Percentiles rank a stretch among this genome's conserved stretches.
Conservation (phyloP, 331 rosid species). For the Dryas integrifolia region DNA sequence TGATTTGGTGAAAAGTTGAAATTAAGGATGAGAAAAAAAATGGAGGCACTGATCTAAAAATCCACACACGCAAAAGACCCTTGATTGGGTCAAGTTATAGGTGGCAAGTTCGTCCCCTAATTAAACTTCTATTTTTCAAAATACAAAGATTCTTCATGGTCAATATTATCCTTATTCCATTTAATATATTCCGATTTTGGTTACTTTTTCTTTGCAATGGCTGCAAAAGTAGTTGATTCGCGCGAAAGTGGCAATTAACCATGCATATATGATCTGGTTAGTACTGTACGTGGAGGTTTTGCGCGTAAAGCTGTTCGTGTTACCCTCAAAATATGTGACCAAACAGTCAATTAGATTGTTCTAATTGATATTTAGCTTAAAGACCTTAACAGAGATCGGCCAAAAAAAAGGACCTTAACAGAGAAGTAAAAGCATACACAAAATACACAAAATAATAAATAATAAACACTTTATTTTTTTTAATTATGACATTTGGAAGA, state of each 20-base stretch:
- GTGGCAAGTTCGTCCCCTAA: not conserved
- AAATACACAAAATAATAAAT: no score
- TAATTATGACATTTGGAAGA: no score
- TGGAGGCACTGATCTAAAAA: not conserved
- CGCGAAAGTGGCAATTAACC: not conserved
- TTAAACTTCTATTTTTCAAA: not conserved
- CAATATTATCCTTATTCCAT: not conserved
- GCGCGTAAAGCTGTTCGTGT: not conserved
- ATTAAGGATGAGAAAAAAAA: not conserved
- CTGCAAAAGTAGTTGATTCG: not conserved
- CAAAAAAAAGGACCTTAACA: no score
- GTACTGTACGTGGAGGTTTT: not conserved
- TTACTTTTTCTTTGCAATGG: not conserved
- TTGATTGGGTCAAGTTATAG: not conserved
- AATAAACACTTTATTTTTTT: no score
- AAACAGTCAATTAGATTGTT: no score
- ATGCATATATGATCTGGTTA: not conserved
- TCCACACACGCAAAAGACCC: constrained; percentile 13
- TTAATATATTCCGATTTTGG: not conserved
- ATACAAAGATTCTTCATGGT: not conserved
- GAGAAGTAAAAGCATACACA: no score
- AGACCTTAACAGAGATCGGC: no score
- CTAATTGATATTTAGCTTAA: no score
- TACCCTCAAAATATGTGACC: no score
- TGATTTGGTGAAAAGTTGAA: not conserved